Percentiles rank a stretch among this genome's conserved stretches.
Evolutionary conservation across 148 eudicot genomes (phyloP).

Genomic region (Suaeda aralocaspica): DNA sequence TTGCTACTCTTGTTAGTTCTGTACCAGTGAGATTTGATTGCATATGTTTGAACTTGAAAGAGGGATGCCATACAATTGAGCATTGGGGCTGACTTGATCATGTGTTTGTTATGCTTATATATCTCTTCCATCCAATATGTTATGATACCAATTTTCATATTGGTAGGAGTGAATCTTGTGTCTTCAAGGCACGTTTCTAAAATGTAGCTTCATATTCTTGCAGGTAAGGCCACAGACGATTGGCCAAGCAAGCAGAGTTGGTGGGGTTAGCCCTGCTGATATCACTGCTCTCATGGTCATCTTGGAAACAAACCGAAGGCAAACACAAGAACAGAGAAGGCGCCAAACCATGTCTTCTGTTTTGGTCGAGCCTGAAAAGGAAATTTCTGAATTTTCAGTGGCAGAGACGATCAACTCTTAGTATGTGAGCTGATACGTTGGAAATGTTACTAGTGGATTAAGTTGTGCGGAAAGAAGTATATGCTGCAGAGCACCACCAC

Average conservation of each 20-base stretch:
- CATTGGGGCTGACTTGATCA: neutral
- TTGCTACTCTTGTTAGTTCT: neutral
- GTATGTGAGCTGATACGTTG: conserved; percentile 2
- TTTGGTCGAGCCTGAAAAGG: conserved; percentile 38
- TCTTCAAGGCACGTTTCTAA: conserved; percentile 8
- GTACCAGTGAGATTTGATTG: neutral
- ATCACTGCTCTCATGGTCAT: conserved; percentile 81
- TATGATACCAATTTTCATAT: neutral
- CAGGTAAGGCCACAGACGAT: conserved; percentile 95
- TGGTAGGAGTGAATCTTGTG: neutral
- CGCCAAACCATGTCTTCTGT: conserved; percentile 41
- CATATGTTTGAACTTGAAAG: neutral
- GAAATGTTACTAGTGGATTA: neutral
- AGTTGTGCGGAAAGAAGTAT: neutral
- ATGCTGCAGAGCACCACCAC: neutral
- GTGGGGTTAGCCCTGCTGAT: conserved; percentile 97
- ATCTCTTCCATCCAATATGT: neutral
- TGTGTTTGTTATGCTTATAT: neutral
- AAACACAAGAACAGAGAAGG: conserved; percentile 45
- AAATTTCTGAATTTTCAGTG: conserved; percentile 33
- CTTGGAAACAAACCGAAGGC: conserved; percentile 73
- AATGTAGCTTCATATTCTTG: conserved; percentile 2
- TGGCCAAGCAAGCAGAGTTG: conserved; percentile 96
- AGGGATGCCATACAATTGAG: neutral
- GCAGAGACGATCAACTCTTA: conserved; percentile 33